Base-by-base conservation (phyloP, 148 eudicot genomes). In the Vaccinium myrtillus region DNA sequence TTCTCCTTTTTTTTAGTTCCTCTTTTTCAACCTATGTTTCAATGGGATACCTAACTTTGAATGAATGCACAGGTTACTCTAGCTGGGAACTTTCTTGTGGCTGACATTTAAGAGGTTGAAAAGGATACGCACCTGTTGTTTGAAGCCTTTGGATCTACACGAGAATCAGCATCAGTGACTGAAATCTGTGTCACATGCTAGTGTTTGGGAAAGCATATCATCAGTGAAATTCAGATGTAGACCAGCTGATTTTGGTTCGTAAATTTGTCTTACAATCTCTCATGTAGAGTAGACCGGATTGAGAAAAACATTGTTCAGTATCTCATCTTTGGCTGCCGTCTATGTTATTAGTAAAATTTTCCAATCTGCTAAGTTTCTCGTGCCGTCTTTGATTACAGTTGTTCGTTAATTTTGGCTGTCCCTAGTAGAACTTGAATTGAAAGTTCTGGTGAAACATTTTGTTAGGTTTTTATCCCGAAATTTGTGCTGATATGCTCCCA, bases 41-140 rank as follows among this genome's bases (percentile, higher is more conserved):
- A 63, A 51, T 4, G 23, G 8, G 23, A 30, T 15, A 8, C 67
- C 75, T 74, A 48, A 73, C 69, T 73, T 67, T 56, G 81, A 80
- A 58, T 46, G 23, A 23, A 46, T 61, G 88, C 83, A 85, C 94
- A 94, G 95, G 93, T 93, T 32, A 63, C 93, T 77, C 70, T 94
- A 79, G 81, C 91, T 23, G 88, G 82, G 54, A 91, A 89, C 85
- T 94, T 94, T 71, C 93, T 94, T 70, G 89, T 88, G 8, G 89
- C 89, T 25, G 98, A 94, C 86, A 78, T 94, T 25, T 80, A 73
- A 83, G 80, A 81, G 75, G 58, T 53, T 36, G 19, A 10, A 53
- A 32, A 3, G 46, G 54, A 83, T 12, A 53, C 25, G 27, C 4
- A 9, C 53, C 7, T 23, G 55, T n/a, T 30, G 50, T 30, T 25